Evolutionary conservation across 352 stramenopile genomes (phyloP).

Genomic region (Hyaloperonospora brassicae): DNA sequence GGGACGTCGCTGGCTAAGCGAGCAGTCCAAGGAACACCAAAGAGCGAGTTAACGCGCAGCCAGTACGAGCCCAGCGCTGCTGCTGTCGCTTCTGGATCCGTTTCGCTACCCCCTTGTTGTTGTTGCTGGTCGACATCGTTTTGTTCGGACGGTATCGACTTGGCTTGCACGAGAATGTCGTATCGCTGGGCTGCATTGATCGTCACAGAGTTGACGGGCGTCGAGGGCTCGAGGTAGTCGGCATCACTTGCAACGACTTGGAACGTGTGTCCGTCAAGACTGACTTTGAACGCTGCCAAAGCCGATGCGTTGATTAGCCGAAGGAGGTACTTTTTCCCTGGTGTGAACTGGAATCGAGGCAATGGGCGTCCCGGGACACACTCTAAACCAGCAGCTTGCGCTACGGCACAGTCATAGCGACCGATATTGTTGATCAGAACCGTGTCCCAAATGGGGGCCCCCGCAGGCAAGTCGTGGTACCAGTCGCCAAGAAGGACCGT

Average conservation of each 20-base stretch:
- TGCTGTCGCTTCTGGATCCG: not conserved
- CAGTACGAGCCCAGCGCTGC: slow-evolving; percentile 17
- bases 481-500: slow-evolving; percentile 26
- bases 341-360: slow-evolving; percentile 21
- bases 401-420: slow-evolving; percentile 30
- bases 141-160: too few relatives aligned
- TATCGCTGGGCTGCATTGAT: slow-evolving; percentile 30
- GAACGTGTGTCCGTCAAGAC: slow-evolving; percentile 34
- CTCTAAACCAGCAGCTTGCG: slow-evolving; percentile 10
- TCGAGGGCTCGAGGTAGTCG: slow-evolving; percentile 22
- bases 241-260: slow-evolving; percentile 28
- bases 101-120: too few relatives aligned
- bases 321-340: slow-evolving; percentile 27
- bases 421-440: slow-evolving; percentile 35
- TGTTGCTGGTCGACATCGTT: too few relatives aligned
- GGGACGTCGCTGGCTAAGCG: too few relatives aligned
- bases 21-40: slow-evolving; percentile 23
- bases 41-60: slow-evolving; percentile 25
- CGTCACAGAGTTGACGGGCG: slow-evolving; percentile 22
- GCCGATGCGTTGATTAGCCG: slow-evolving; percentile 36
- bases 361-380: slow-evolving; percentile 20
- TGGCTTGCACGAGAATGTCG: slow-evolving; percentile 27
- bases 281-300: slow-evolving; percentile 30
- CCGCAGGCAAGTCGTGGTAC: slow-evolving; percentile 19
- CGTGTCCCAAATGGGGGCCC: slow-evolving; percentile 23